Evolutionary conservation across 352 stramenopile genomes (phyloP), one percentile per base, ranked within the genome.

Genomic region (Globisporangium nodosum): DNA sequence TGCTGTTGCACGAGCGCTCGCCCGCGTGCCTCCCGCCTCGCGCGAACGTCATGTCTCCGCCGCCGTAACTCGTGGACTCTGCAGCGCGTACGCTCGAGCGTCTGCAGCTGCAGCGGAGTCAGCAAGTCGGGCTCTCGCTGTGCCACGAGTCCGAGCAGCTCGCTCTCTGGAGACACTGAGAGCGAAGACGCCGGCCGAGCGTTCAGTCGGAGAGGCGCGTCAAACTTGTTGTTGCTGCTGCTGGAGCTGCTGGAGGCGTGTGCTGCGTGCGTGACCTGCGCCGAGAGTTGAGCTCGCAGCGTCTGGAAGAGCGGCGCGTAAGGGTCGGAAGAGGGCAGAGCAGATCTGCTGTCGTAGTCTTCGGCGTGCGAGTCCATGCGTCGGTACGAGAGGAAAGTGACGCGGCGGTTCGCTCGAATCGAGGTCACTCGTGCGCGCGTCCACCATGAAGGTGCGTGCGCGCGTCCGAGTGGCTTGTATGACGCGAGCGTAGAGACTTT

Each of bases 241-340:
- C 13, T 27, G 24, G 24, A 37, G 33, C 33, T 11, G 33, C 0
- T 21, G 27, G 9, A 9, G 18, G n/a, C 11, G 15, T 40, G 49
- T 24, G 13, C 15, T 16, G 27, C 24, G 4, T 40, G 37, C 0
- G 5, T 27, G 45, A 61, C 47, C 39, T 68, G 56, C 15, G 51
- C 50, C 0, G 51, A 45, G 33, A 68, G 40, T 33, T 33, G 64
- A 11, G n/a, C 33, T 9, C 57, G 62, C 2, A 68, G 46, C 11
- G 31, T 46, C 40, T 49, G 57, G 50, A 68, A 61, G 9, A 68
- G n/a, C 4, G 54, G 31, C 1, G 48, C n/a, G 31, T 58, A 49
- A 9, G 60, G 40, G 11, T 52, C 42, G 24, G 52, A 45, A 3
- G 49, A 5, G 30, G 31, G 31, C 21, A 45, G 6, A n/a, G 27